These are phyloP conservation scores for Eucalyptus sp. DNA, from an alignment of 345 rosid species.

Conservation along the genomic window DNA sequence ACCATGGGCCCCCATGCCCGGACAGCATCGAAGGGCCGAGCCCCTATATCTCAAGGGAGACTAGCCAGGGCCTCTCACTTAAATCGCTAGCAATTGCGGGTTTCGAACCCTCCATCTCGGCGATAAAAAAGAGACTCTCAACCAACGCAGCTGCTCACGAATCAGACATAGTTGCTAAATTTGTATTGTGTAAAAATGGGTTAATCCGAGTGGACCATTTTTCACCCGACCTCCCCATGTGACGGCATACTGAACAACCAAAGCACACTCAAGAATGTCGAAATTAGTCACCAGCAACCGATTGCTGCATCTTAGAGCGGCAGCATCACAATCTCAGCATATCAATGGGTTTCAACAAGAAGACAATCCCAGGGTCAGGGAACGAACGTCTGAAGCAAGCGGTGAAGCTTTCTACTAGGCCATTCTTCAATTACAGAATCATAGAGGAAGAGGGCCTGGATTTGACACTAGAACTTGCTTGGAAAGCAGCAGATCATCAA, in stretches of 20 bases:
- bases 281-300: not conserved
- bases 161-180: not conserved
- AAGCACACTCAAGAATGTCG: not conserved
- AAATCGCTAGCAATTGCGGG: no score
- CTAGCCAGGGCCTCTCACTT: no score
- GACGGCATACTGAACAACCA: not conserved
- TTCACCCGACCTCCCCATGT: not conserved
- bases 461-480: not conserved
- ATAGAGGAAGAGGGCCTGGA: not conserved
- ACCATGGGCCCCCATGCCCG: no score
- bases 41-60: no score
- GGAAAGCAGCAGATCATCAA: not conserved
- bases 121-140: no score
- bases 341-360: not conserved
- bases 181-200: not conserved
- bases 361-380: not conserved
- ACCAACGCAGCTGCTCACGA: no score
- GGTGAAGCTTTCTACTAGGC: not conserved
- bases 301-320: not conserved
- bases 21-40: no score
- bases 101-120: no score
- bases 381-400: fast-evolving
- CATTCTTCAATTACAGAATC: not conserved
- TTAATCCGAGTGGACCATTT: not conserved
- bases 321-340: not conserved